These are phyloP conservation scores for Bimuria novae-zelandiae DNA, from an alignment of 2,329 filamentous ascomycete genomes.

Conservation along the genomic window DNA sequence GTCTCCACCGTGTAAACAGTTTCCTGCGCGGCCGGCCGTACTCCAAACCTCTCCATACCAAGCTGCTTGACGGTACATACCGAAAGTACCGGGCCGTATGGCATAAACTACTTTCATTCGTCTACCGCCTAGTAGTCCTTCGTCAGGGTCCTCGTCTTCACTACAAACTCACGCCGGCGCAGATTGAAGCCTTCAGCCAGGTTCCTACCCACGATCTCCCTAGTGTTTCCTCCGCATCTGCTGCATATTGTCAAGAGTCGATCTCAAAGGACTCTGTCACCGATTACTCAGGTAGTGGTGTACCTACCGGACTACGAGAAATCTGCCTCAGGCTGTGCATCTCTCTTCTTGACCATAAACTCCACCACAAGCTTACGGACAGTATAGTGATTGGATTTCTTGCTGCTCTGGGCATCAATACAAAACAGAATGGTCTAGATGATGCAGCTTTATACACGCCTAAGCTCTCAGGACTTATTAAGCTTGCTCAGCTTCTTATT, in stretches of 20 bases:
- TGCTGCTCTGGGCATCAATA: background rate
- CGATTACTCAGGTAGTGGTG: no score
- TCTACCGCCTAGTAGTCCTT: background rate
- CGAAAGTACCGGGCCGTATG: background rate
- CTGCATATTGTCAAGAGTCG: no score
- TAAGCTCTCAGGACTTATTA: background rate
- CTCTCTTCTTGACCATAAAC: background rate
- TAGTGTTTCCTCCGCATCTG: no score
- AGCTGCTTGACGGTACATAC: background rate
- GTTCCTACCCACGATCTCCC: no score
- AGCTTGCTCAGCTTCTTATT: constrained; percentile 1
- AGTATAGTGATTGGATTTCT: background rate
- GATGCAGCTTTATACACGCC: background rate
- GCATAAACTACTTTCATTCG: background rate
- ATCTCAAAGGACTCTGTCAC: no score
- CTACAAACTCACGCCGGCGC: no score
- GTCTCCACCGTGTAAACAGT: background rate
- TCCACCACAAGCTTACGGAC: background rate
- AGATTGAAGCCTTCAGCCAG: no score
- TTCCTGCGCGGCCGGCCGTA: background rate
- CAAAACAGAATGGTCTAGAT: background rate
- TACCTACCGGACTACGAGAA: no score
- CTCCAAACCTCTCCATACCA: background rate
- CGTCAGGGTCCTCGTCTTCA: no score
- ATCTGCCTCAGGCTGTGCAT: background rate